These are phyloP conservation scores for Toxicodendron radicans DNA, from an alignment of 345 rosid species.

Conservation along the genomic window DNA sequence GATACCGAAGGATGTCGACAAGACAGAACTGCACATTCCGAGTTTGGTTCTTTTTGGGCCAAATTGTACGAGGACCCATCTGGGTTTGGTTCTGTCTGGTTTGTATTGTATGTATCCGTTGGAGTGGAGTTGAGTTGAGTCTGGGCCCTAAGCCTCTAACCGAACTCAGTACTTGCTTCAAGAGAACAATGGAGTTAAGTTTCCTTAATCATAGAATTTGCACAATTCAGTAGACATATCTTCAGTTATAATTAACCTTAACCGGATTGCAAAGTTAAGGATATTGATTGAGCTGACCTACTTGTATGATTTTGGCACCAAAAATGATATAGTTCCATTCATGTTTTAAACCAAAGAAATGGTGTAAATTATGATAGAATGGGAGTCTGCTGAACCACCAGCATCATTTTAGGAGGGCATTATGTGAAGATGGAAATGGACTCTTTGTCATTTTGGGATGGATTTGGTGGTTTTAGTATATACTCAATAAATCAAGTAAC, in stretches of 20 bases:
- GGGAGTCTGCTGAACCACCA: neutral
- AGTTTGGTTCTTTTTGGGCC: neutral
- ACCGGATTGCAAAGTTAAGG: neutral
- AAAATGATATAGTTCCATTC: neutral
- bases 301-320: neutral
- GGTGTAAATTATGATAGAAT: neutral
- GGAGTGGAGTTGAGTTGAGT: too few species aligned
- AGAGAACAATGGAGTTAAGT: neutral
- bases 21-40: neutral
- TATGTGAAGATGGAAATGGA: neutral
- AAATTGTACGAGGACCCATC: neutral
- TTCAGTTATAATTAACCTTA: neutral
- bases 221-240: neutral
- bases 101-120: neutral
- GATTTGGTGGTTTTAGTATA: neutral
- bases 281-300: conserved; percentile 2
- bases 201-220: neutral
- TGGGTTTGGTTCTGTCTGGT: neutral
- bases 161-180: neutral
- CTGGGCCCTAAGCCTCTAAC: neutral
- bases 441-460: neutral
- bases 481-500: too few species aligned
- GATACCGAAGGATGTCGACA: neutral
- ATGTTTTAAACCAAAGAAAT: neutral
- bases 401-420: neutral